Conservation (phyloP, 2,329 filamentous ascomycete genomes). For the Colletotrichum sp. region DNA sequence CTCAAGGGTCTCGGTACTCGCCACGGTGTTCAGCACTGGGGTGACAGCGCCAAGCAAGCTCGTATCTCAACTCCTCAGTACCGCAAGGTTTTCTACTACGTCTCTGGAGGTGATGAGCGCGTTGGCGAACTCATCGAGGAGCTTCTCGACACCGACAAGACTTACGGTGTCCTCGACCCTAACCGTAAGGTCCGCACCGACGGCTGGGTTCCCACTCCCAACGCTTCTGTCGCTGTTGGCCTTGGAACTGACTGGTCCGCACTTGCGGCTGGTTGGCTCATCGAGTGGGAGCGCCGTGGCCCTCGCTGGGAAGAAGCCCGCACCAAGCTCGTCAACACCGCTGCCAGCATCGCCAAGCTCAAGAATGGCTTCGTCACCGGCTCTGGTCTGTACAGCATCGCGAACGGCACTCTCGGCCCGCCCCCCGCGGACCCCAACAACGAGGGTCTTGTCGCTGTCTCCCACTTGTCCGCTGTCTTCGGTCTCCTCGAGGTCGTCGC, state of each 20-base stretch:
- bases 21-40: conserved; percentile 67
- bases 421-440: conserved; percentile 59
- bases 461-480: conserved; percentile 63
- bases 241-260: conserved; percentile 66
- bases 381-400: conserved; percentile 54
- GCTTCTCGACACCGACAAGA: conserved; percentile 55
- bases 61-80: conserved; percentile 65
- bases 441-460: conserved; percentile 54
- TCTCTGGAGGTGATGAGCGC: conserved; percentile 63
- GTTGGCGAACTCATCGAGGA: conserved; percentile 60
- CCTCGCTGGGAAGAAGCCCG: conserved; percentile 57
- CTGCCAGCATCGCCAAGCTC: conserved; percentile 56
- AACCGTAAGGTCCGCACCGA: conserved; percentile 63
- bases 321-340: conserved; percentile 52
- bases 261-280: conserved; percentile 61
- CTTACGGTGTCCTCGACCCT: conserved; percentile 59
- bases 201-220: conserved; percentile 48
- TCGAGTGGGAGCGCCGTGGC: conserved; percentile 65
- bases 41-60: conserved; percentile 66
- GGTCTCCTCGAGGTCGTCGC: conserved; percentile 63
- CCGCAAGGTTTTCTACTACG: conserved; percentile 59
- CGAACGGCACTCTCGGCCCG: conserved; percentile 54
- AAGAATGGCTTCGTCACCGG: conserved; percentile 66
- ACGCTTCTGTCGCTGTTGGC: conserved; percentile 49
- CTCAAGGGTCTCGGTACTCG: conserved; percentile 66